phyloP scores from a whole-genome alignment of 768 basidiomycete species.

The Inosperma sp. region DNA sequence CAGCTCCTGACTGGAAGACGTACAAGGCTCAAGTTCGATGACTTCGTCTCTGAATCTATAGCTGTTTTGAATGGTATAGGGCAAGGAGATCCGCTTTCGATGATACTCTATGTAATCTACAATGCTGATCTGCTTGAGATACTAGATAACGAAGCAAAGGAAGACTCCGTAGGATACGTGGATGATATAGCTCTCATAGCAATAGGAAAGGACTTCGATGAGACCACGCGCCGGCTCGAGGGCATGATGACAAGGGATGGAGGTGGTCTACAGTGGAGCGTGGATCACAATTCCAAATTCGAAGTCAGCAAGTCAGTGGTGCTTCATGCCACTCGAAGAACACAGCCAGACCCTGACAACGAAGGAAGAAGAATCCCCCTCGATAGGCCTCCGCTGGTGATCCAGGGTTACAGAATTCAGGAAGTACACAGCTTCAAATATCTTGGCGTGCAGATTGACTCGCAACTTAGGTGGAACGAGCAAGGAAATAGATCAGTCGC shows the following conservation, averaged over 20 bases:
- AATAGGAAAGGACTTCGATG: constrained; percentile 17
- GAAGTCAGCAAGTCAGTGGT: constrained; percentile 28
- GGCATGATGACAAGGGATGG: constrained; percentile 23
- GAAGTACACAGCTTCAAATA: constrained; percentile 19
- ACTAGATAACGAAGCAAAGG: constrained; percentile 1
- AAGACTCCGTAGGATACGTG: constrained; percentile 26
- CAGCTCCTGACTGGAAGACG: constrained; percentile 16
- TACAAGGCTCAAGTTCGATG: constrained; percentile 16
- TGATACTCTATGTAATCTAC: constrained; percentile 26
- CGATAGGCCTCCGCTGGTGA: neutral
- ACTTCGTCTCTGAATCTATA: constrained; percentile 15
- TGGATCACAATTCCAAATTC: constrained; percentile 27
- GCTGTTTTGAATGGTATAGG: constrained; percentile 19
- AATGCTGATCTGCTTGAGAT: constrained; percentile 21
- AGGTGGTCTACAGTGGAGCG: constrained; percentile 25
- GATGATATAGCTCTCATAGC: constrained; percentile 28
- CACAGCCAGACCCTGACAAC: neutral
- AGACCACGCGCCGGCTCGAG: constrained; percentile 20
- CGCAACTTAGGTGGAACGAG: constrained; percentile 14
- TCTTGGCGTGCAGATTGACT: constrained; percentile 26
- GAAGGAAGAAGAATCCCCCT: neutral
- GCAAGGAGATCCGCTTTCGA: constrained; percentile 22
- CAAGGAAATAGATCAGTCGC: constrained; percentile 6
- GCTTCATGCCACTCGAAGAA: constrained; percentile 18
- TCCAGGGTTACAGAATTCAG: constrained; percentile 12